Evolutionary conservation across 805 yeast genomes (phyloP).

Genomic region (Kockiozyma suomiensis): DNA sequence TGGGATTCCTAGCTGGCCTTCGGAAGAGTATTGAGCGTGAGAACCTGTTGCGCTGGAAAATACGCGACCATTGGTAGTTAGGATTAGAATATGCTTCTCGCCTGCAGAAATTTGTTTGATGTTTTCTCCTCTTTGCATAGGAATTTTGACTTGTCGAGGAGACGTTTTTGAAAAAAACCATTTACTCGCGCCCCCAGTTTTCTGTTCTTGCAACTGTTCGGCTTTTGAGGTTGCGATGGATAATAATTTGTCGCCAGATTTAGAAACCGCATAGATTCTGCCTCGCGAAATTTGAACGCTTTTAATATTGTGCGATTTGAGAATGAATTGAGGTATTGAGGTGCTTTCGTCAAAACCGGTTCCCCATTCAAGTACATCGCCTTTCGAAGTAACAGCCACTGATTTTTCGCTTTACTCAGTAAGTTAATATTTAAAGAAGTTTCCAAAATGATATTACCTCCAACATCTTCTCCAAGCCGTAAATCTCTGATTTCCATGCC

Average conservation of each 20-base stretch:
- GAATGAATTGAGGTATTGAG: conserved; percentile 43
- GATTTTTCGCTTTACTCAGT: too few relatives aligned
- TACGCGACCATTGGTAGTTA: conserved; percentile 62
- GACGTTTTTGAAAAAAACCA: not conserved
- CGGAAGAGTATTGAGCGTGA: conserved; percentile 43
- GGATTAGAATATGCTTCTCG: conserved; percentile 63
- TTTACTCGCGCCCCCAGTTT: not conserved
- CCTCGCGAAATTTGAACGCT: conserved; percentile 57
- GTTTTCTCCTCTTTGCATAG: conserved; percentile 51
- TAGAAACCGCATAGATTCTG: conserved; percentile 49
- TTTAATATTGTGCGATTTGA: conserved; percentile 52
- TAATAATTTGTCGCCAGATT: conserved; percentile 46
- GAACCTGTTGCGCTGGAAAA: conserved; percentile 64
- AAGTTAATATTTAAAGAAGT: too few relatives aligned
- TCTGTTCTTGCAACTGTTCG: not conserved
- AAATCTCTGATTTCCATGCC: conserved; percentile 60
- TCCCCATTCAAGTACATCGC: conserved; percentile 78
- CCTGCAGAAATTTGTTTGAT: conserved; percentile 63
- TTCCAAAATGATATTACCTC: conserved; percentile 27
- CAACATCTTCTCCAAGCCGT: conserved; percentile 50
- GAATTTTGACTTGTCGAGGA: conserved; percentile 20
- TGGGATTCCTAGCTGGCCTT: conserved; percentile 84
- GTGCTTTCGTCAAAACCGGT: conserved; percentile 43
- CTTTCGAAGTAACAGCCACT: conserved; percentile 64
- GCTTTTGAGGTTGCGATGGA: conserved; percentile 40